Conservation (phyloP, 2,329 filamentous ascomycete genomes). For the Exophiala xenobiotica region DNA sequence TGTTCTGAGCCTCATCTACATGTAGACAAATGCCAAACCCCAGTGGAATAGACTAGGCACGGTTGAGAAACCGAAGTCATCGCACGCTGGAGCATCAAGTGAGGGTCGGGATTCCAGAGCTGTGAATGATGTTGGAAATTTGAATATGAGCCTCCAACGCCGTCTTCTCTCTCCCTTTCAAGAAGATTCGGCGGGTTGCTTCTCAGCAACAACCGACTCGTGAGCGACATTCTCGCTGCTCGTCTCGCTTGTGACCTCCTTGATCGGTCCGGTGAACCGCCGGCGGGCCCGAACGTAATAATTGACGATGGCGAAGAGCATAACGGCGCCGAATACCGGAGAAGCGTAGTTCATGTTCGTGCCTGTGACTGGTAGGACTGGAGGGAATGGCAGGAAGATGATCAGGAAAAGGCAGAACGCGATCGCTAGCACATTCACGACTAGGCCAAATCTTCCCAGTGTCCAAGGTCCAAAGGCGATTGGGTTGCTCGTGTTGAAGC, state of each 20-base stretch:
- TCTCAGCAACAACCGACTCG: conserved; percentile 16
- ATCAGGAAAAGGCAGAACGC: conserved; percentile 35
- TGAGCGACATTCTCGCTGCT: conserved; percentile 19
- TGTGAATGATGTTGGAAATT: no score
- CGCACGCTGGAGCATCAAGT: no score
- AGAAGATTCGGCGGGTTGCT: conserved; percentile 8
- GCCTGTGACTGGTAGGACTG: conserved; percentile 35
- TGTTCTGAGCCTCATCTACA: no score
- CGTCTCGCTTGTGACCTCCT: conserved; percentile 20
- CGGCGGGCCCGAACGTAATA: conserved; percentile 20
- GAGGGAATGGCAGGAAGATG: conserved; percentile 38
- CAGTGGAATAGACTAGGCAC: no score
- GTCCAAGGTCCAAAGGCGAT: conserved; percentile 33
- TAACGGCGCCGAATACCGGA: conserved; percentile 21
- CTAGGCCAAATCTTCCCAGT: conserved; percentile 34
- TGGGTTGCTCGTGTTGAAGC: conserved; percentile 12
- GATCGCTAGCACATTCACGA: conserved; percentile 35
- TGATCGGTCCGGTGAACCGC: conserved; percentile 25
- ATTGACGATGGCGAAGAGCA: conserved; percentile 19
- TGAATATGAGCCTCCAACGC: no score
- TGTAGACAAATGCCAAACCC: no score
- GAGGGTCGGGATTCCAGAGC: no score
- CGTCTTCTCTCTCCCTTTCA: background rate
- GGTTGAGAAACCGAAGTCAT: no score
- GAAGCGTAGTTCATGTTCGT: conserved; percentile 37